Base-by-base conservation (phyloP, 2,329 filamentous ascomycete genomes). In the Phialophora verrucosa region DNA sequence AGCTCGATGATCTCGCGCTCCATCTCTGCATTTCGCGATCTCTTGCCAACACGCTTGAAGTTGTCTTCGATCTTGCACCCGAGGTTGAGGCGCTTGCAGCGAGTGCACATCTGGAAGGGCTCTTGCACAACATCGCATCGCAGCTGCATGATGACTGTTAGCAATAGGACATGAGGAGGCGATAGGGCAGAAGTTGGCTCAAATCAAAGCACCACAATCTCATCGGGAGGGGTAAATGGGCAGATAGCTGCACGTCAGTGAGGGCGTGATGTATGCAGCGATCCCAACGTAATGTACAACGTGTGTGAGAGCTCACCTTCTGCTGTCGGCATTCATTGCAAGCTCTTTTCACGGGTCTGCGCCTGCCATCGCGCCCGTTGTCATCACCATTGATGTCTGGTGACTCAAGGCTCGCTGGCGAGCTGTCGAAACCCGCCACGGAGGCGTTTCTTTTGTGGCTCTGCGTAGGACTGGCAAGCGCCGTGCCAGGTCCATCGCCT, bases 311-410 rank as follows among this genome's bases (percentile, higher is more conserved):
- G 63, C 76, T 76, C 70, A 90, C 88, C 82, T 90, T 90, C 74
- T 90, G 88, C 76, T 90, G 88, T 58, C 88, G 82, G 75, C 88
- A 90, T 74, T 90, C 87, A 75, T 90, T 90, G 76, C 88, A 90
- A 23, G 88, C 88, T 73, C 88, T 82, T 78, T 90, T 88, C 68
- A 83, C 80, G 2, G 82, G 82, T 78, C 65, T 82, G 80, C 68
- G 81, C 80, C 51, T 77, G 76, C 55, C 69, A 71, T 35, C 68
- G 29, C 64, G 79, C 53, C 75, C 76, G 49, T 83, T 83, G 31
- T 82, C 80, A 63, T 74, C 75, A 71, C 80, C 81, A 55, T 82
- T 79, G 25, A 62, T 51, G 31, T 74, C 71, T 8, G 66, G 68
- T 54, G 71, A 73, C 56, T 72, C 72, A 27, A 78, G 74, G 71